phyloP scores from a whole-genome alignment of 2,329 filamentous ascomycete species.

The Colletotrichum tofieldiae region DNA sequence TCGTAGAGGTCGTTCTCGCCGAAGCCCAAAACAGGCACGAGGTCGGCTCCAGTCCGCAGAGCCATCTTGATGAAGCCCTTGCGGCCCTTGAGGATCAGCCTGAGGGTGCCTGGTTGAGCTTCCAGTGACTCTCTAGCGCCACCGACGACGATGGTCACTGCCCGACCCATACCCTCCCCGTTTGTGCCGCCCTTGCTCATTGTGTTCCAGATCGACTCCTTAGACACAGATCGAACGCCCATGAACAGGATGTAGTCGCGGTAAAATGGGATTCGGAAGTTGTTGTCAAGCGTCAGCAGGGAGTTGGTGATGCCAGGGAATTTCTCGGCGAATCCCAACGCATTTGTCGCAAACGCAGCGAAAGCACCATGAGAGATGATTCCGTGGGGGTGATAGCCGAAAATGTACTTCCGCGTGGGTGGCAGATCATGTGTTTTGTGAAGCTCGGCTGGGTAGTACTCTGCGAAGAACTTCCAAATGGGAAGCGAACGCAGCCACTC shows the following conservation, averaged over 20 bases:
- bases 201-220: conserved; percentile 92
- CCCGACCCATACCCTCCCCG: conserved; percentile 89
- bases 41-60: conserved; percentile 90
- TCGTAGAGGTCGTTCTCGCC: conserved; percentile 98
- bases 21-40: conserved; percentile 93
- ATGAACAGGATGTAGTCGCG: conserved; percentile 93
- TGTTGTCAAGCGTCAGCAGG: conserved; percentile 92
- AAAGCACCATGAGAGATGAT: conserved; percentile 98
- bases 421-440: conserved; percentile 88
- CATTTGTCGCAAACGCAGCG: conserved; percentile 91
- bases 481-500: conserved; percentile 80
- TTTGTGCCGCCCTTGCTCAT: conserved; percentile 85
- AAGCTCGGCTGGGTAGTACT: conserved; percentile 90
- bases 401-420: conserved; percentile 91
- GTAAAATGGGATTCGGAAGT: conserved; percentile 95
- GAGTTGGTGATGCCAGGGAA: conserved; percentile 98
- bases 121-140: conserved; percentile 94
- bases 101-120: conserved; percentile 83
- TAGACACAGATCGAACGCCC: conserved; percentile 90
- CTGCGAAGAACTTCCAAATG: conserved; percentile 91
- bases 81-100: conserved; percentile 84
- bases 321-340: conserved; percentile 86
- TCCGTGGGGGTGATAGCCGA: conserved; percentile 97
- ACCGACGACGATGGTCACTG: conserved; percentile 95
- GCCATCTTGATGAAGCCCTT: conserved; percentile 97